phyloP scores from a whole-genome alignment of 2,329 filamentous ascomycete species.

The Zymoseptoria brevis region DNA sequence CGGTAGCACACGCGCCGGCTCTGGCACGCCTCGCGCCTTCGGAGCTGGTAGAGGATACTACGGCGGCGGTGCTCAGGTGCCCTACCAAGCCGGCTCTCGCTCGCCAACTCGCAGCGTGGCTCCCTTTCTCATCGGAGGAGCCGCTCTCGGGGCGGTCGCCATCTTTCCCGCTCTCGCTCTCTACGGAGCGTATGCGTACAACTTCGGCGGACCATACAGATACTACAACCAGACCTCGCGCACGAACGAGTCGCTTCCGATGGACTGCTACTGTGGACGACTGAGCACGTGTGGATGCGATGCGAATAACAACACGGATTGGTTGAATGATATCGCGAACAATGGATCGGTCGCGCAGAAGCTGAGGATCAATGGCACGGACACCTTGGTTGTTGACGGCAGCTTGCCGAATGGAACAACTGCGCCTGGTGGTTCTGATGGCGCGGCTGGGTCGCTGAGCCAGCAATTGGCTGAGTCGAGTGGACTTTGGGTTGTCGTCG shows the following conservation, averaged over 20 bases:
- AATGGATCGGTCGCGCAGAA: constrained; percentile 58
- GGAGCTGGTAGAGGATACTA: constrained; percentile 57
- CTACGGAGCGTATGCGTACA: constrained; percentile 54
- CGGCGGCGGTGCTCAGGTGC: constrained; percentile 53
- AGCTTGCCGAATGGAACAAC: constrained; percentile 51
- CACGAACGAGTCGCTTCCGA: constrained; percentile 52
- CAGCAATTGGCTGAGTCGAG: constrained; percentile 8
- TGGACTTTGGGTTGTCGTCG: constrained; percentile 33
- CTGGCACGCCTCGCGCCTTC: constrained; percentile 49
- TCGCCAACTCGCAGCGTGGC: constrained; percentile 45
- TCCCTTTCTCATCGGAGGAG: constrained; percentile 45
- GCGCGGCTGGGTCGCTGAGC: constrained; percentile 8
- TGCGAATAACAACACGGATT: constrained; percentile 50
- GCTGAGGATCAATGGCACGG: constrained; percentile 53
- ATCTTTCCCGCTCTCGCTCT: constrained; percentile 61
- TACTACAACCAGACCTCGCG: constrained; percentile 42
- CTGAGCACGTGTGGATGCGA: constrained; percentile 59
- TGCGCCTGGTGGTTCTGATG: constrained; percentile 32
- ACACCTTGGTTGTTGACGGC: constrained; percentile 62
- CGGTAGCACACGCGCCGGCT: constrained; percentile 47
- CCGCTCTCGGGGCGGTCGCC: constrained; percentile 31
- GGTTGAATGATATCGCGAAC: constrained; percentile 50
- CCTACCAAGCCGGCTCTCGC: constrained; percentile 48
- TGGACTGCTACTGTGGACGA: constrained; percentile 54
- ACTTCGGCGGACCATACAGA: constrained; percentile 50